Evolutionary conservation across 495 filamentous ascomycete species (phyloP), one percentile per base, ranked within the genome.

Genomic region (Penicillium cosmopolitanum): DNA sequence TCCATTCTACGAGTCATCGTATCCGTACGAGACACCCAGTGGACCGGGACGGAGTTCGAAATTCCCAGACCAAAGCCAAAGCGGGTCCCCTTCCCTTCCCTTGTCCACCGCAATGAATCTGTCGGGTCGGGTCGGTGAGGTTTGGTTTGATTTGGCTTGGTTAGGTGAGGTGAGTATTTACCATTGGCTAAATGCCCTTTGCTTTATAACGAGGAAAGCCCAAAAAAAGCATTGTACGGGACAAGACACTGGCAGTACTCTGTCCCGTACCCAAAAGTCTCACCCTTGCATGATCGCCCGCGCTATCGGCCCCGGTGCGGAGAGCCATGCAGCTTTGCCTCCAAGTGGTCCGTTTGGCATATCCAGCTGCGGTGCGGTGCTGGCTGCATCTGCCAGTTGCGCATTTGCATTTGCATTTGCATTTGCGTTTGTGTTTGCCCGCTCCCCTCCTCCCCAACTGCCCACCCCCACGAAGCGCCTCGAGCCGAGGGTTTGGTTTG

Each of bases 281-380:
- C 61, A 50, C 59, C 65, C 62, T 67, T 67, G 62, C 65, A 63
- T 65, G 56, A 57, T 65, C 62, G 35, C 28, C 31, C 53, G 44
- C 56, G 50, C 56, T 57, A 57, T 53, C 50, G 28, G 51, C 12
- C 53, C 16, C 38, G 43, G 51, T 63, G 53, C 36, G 60, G 55
- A 60, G 40, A 46, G 47, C 28, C 56, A 51, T 64, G 51, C 56
- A 57, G 43, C 36, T 31, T 9, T 53, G 50, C 25, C 16, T 50
- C 16, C 28, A 52, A 53, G 51, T 62, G 56, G 57, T 33, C 52
- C 62, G 56, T 55, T 55, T 65, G 55, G 58, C 65, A 67, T 67
- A 57, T 56, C 53, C 48, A 55, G 56, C 52, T 58, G 62, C 28
- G 28, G 28, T 31, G 28, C 28, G 28, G 28, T 7, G 28, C 28